These are phyloP conservation scores for Candida sithepensis DNA, from an alignment of 805 yeast species.

Conservation along the genomic window DNA sequence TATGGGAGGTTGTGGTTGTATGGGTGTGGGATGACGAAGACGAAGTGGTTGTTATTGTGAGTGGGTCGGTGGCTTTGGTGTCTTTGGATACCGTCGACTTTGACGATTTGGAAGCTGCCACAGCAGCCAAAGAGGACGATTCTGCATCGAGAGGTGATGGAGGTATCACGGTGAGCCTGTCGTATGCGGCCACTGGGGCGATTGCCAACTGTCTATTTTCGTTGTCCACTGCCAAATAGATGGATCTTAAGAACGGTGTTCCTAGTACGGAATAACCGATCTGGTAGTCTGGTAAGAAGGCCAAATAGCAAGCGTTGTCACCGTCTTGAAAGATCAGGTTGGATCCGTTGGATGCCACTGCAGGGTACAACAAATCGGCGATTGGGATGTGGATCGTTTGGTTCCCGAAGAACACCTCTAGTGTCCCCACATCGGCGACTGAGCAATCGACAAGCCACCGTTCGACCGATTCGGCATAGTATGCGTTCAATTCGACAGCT, in stretches of 20 bases:
- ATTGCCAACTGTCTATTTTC: slow-evolving; percentile 54
- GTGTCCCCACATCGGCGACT: slow-evolving; percentile 44
- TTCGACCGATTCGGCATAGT: slow-evolving; percentile 42
- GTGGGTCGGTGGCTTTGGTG: too few species aligned
- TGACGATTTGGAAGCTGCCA: too few species aligned
- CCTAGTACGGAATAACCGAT: slow-evolving; percentile 58
- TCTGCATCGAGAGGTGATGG: too few species aligned
- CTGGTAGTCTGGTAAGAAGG: slow-evolving; percentile 43
- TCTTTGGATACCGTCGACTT: too few species aligned
- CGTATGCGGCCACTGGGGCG: slow-evolving; percentile 37
- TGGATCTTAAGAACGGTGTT: slow-evolving; percentile 47
- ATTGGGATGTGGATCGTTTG: slow-evolving; percentile 49
- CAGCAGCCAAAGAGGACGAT: too few species aligned
- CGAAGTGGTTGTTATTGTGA: not conserved
- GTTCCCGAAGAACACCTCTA: slow-evolving; percentile 53
- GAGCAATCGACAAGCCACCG: slow-evolving; percentile 66
- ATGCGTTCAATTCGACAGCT: slow-evolving; percentile 69
- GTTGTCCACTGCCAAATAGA: slow-evolving; percentile 62
- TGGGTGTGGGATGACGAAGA: not conserved
- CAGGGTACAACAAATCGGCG: slow-evolving; percentile 39
- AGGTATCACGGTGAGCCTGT: not conserved
- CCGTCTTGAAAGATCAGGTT: slow-evolving; percentile 50
- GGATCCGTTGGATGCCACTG: slow-evolving; percentile 32
- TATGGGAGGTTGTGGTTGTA: not conserved
- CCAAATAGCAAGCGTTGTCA: slow-evolving; percentile 52